Base-by-base conservation (phyloP, 805 yeast species). In the Hanseniaspora guilliermondii region DNA sequence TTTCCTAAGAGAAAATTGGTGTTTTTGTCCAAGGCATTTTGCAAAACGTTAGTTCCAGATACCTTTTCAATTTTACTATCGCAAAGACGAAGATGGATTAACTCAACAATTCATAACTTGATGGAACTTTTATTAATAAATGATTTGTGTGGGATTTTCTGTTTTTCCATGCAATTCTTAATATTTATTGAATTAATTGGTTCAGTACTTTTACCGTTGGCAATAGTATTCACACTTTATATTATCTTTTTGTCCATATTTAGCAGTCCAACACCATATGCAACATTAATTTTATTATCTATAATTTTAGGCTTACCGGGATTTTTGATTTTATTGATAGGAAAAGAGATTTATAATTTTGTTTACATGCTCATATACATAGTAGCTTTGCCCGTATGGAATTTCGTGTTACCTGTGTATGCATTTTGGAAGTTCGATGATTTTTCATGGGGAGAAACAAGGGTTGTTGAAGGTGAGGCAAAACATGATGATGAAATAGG, bases 1-100 rank as follows among this genome's bases (percentile, higher is more conserved):
- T 88, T 88, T 73, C 96, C 97, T 12, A 85, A 80, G 65, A 78
- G 96, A 70, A 86, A 84, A 59, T 95, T 85, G 68, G 68, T 87
- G 16, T 88, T 88, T 65, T 82, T 89, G 12, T 83, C 95, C 2
- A 87, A 87, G 65, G 96, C 96, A 6, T 91, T 85, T 4, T 88
- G 96, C 71, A 87, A 87, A 64, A 88, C 97, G 0, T 70, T 87
- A 57, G 96, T 83, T n/a, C 97, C 97, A 0, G 84, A 82, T 61
- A 75, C 75, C 48, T 88, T 88, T 66, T 75, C 70, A 58, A 93
- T 88, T 47, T 73, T 88, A 59, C 72, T 88, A 47, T 88, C 96
- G 1, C 97, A 88, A 67, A 83, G 97, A 67, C 86, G 97, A 71
- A 85, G 97, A 66, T 88, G 97, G 97, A 88, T 88, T 61, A 88